Evolutionary conservation across 78 protist species (phyloP), one percentile per base, ranked within the genome.

Genomic region (Dictyostelium firmibasis): DNA sequence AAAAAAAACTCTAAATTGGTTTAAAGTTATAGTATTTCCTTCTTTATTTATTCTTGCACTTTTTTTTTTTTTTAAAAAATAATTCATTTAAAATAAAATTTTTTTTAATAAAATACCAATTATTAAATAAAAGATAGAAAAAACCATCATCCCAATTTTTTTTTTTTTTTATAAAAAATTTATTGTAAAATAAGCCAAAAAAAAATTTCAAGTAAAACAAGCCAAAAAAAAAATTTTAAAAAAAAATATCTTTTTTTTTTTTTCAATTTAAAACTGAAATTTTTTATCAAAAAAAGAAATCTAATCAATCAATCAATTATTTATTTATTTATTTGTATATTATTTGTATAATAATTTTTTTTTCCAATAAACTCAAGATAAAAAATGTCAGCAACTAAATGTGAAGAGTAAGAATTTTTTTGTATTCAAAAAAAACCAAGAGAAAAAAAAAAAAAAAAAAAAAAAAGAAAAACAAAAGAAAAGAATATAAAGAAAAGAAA

Each of bases 341-440:
- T n/a, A n/a, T n/a, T n/a, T n/a, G n/a, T n/a, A n/a, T 36, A 23
- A n/a, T n/a, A n/a, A n/a, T n/a, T n/a, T n/a, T n/a, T n/a, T n/a
- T n/a, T n/a, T n/a, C n/a, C n/a, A n/a, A n/a, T n/a, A n/a, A n/a
- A n/a, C n/a, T n/a, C n/a, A 43, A 36, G 0, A 7, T 23, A 25
- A 62, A 38, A 67, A 74, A 85, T 85, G 92, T 85, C 92, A 75
- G 92, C 92, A 43, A 36, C 47, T 35, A 72, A 75, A 31, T 86
- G 92, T 86, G 92, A 75, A 75, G 92, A 75, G 76, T 67, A 84
- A 67, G 76, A 67, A 27, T 4, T 60, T 7, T n/a, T n/a, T n/a
- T n/a, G n/a, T n/a, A n/a, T n/a, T n/a, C n/a, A n/a, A n/a, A n/a
- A n/a, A n/a, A n/a, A n/a, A n/a, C n/a, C n/a, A 57, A 57, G 9